Evolutionary conservation across 2,329 filamentous ascomycete species (phyloP).

Genomic region (Salinomyces thailandicus): DNA sequence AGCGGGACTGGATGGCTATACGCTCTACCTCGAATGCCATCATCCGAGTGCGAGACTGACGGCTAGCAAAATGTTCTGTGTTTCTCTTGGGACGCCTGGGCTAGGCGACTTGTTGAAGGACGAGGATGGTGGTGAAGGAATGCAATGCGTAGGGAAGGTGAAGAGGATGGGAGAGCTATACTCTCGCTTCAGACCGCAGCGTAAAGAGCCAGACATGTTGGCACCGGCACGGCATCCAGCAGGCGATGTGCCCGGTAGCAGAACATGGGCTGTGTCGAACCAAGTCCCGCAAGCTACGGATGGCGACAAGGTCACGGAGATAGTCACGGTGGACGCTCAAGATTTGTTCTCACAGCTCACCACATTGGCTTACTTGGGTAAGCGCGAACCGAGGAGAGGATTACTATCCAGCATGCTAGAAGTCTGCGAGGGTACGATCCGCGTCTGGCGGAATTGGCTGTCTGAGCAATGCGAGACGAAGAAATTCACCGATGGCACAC

Average conservation of each 20-base stretch:
- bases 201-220: conserved; percentile 40
- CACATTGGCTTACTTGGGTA: conserved; percentile 56
- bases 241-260: conserved; percentile 38
- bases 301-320: conserved; percentile 41
- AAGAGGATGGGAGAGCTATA: conserved; percentile 52
- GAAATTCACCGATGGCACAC: conserved; percentile 19
- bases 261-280: conserved; percentile 24
- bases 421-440: conserved; percentile 56
- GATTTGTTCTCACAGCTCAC: conserved; percentile 69
- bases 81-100: conserved; percentile 54
- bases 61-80: conserved; percentile 59
- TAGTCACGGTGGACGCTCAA: conserved; percentile 54
- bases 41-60: conserved; percentile 59
- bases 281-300: conserved; percentile 9
- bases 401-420: conserved; percentile 55
- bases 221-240: conserved; percentile 32
- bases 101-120: conserved; percentile 34
- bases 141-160: conserved; percentile 28
- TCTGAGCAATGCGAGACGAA: conserved; percentile 32
- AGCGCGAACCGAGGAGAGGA: conserved; percentile 49
- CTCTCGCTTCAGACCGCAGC: conserved; percentile 58
- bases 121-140: conserved; percentile 17
- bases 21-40: conserved; percentile 68
- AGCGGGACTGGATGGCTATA: conserved; percentile 49
- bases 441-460: conserved; percentile 66